Percentiles rank a stretch among this genome's conserved stretches.
Evolutionary conservation across 345 rosid species (phyloP).

Genomic region (Atalantia buxifolia): DNA sequence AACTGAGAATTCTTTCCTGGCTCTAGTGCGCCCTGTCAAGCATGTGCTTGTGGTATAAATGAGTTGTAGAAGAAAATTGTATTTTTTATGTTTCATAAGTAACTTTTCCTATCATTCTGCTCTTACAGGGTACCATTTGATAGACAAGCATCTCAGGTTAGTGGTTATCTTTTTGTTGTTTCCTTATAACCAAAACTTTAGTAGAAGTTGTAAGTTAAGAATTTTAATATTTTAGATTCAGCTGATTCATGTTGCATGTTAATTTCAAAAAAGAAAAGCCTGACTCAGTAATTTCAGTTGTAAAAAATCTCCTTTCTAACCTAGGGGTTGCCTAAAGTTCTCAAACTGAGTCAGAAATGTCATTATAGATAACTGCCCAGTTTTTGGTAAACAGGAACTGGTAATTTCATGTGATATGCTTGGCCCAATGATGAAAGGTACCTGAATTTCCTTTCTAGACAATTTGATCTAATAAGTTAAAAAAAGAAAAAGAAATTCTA

Average conservation of each 20-base stretch:
- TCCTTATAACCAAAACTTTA: background rate
- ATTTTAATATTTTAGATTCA: background rate
- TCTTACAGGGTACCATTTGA: conserved; percentile 58
- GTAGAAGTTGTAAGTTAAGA: background rate
- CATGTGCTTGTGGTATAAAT: background rate
- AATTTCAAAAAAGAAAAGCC: background rate
- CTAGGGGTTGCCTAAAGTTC: background rate
- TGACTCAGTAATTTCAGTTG: background rate
- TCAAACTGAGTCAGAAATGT: no score
- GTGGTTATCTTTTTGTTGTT: conserved; percentile 15
- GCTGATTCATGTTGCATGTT: conserved; percentile 4
- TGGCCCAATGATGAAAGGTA: background rate
- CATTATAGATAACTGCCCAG: background rate
- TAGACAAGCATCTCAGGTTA: conserved; percentile 69
- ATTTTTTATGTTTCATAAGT: background rate
- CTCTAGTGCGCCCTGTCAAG: background rate
- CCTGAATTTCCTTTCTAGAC: background rate
- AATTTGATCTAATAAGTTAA: background rate
- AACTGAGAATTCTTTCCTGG: background rate
- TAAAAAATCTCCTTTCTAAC: background rate
- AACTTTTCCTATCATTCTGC: background rate
- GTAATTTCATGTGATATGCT: background rate
- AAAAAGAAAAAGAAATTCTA: background rate
- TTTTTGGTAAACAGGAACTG: background rate
- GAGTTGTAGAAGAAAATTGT: background rate